Percentiles rank a stretch among this genome's conserved stretches.
These are phyloP conservation scores for Pichia phayaonensis DNA, from an alignment of 805 yeast genomes.

Conservation along the genomic window DNA sequence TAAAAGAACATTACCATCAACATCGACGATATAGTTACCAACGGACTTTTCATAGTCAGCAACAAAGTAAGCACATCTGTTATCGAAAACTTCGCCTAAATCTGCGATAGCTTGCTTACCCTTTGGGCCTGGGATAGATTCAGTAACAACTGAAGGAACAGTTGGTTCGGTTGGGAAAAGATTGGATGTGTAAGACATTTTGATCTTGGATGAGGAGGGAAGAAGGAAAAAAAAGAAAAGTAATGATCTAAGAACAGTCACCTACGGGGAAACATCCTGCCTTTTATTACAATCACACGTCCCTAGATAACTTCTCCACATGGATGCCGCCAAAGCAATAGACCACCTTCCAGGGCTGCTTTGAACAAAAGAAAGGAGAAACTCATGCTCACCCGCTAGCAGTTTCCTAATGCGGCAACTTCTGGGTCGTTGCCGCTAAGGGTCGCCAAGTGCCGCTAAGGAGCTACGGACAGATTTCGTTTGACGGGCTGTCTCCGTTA, in stretches of 20 bases:
- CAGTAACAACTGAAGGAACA: constrained; percentile 54
- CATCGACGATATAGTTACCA: constrained; percentile 78
- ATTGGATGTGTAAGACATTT: constrained; percentile 37
- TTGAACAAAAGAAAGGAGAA: background rate
- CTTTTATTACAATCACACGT: background rate
- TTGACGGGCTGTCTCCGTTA: background rate
- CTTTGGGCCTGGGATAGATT: constrained; percentile 70
- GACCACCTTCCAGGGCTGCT: background rate
- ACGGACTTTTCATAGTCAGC: constrained; percentile 67
- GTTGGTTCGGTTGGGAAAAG: constrained; percentile 80
- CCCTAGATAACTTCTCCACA: background rate
- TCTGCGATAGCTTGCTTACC: constrained; percentile 44
- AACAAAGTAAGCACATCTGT: constrained; percentile 65
- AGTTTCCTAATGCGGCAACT: background rate
- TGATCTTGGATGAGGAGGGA: background rate
- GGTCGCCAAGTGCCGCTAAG: background rate
- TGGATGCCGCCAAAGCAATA: background rate
- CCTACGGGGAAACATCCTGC: background rate
- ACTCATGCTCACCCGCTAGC: background rate
- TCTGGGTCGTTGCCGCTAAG: background rate
- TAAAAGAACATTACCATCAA: constrained; percentile 66
- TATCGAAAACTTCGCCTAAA: constrained; percentile 58
- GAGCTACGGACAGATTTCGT: background rate
- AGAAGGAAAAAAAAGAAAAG: background rate
- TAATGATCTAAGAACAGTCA: too few species aligned